These are phyloP conservation scores for Arachis hypogaea DNA, from an alignment of 306 rosid species.

Conservation along the genomic window DNA sequence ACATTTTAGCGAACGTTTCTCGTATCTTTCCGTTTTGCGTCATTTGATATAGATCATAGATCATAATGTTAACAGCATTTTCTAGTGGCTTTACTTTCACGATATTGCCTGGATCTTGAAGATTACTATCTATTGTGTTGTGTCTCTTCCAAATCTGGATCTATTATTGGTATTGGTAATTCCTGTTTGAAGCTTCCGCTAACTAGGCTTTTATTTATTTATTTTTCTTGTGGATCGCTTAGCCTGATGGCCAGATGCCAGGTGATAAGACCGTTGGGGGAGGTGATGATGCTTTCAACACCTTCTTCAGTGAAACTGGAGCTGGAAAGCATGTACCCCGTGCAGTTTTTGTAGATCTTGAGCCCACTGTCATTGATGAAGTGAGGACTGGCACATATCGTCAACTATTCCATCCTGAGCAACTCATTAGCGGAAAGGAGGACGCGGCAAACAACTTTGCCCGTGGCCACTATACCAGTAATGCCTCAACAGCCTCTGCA, in stretches of 20 bases:
- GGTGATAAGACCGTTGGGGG: slow-evolving; percentile 73
- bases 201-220: no score
- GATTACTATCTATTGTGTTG: neutral
- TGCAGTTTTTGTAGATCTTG: slow-evolving; percentile 82
- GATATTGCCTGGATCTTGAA: neutral
- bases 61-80: neutral
- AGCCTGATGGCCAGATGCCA: slow-evolving; percentile 91
- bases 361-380: slow-evolving; percentile 84
- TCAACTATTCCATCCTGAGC: slow-evolving; percentile 82
- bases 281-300: slow-evolving; percentile 86
- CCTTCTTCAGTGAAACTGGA: slow-evolving; percentile 88
- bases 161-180: neutral
- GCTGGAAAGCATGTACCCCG: slow-evolving; percentile 86
- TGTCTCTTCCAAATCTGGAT: neutral
- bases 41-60: neutral
- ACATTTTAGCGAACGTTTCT: neutral
- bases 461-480: slow-evolving; percentile 88
- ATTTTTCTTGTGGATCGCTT: slow-evolving; percentile 9
- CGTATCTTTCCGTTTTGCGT: neutral
- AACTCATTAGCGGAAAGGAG: slow-evolving; percentile 82
- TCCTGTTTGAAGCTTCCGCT: no score
- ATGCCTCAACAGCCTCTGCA: neutral
- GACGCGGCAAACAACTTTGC: slow-evolving; percentile 89
- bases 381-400: slow-evolving; percentile 82
- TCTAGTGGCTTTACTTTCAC: neutral